Evolutionary conservation across 2,329 filamentous ascomycete species (phyloP), one percentile per base, ranked within the genome.

Genomic region (Ascochyta rabiei): DNA sequence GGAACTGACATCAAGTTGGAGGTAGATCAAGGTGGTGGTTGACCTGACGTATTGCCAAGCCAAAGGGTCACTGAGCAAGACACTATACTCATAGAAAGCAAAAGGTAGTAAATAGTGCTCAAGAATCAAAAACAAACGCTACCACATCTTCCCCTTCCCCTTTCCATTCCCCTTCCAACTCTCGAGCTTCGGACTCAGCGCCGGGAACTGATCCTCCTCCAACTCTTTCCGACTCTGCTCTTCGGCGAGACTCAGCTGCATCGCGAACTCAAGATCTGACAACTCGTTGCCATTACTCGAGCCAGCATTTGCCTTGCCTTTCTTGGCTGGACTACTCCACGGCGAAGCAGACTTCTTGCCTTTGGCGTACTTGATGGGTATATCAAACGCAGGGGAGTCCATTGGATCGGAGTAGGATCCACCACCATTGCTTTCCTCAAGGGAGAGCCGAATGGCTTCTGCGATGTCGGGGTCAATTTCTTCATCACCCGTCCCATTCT

Each of bases 181-280:
- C 19, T 60, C 58, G 8, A 47, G 40, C 31, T 51, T 53, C 60
- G 72, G 46, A 12, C 52, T 55, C 38, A 74, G 49, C 12, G 69
- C 62, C 10, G 72, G 72, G 43, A 75, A 74, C 23, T 64, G 60
- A 35, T 68, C 63, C 2, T 57, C 61, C n/a, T 34, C 58, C 53
- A 49, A 49, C 53, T 74, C 74, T 44, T 71, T 72, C 39, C 77
- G 73, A 66, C 81, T 83, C 66, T 82, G 76, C 61, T 85, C 81
- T 63, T 87, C 85, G 0, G 80, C 84, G 44, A 87, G 75, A 68
- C 86, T 88, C 23, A 88, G 68, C 68, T 85, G 84, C 57, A 87
- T 73, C 0, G 85, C 85, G 67, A 85, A 84, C 56, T 87, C 83
- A 28, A 88, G 66, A 69, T 88, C 85, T 39, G 80, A 79, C 58